A percentile compares a stretch with the other conserved stretches of the same genome.
Evolutionary conservation across 768 basidiomycete genomes (phyloP).

Genomic region (Cyclocybe aegerita): DNA sequence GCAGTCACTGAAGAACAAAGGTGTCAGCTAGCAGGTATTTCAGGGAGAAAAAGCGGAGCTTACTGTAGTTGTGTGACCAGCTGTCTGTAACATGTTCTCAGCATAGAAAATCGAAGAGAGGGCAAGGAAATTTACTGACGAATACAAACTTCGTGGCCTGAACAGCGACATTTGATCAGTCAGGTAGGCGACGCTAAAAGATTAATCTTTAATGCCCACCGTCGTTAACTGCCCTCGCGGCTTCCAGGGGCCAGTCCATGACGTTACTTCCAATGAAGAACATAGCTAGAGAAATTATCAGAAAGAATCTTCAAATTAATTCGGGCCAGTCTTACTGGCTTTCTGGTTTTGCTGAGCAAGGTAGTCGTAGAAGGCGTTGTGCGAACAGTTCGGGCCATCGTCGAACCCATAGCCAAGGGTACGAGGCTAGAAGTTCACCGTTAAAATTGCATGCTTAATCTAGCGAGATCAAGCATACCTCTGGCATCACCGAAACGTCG

Average conservation of each 20-base stretch:
- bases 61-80: conserved; percentile 59
- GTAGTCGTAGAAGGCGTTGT: conserved; percentile 62
- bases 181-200: neutral
- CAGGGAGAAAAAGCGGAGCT: conserved; percentile 8
- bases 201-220: conserved; percentile 26
- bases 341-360: conserved; percentile 52
- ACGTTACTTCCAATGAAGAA: conserved; percentile 63
- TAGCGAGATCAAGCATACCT: conserved; percentile 28
- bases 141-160: conserved; percentile 59
- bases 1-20: conserved; percentile 45
- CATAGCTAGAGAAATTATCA: conserved; percentile 40
- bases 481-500: conserved; percentile 48
- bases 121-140: conserved; percentile 38
- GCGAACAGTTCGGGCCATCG: conserved; percentile 65
- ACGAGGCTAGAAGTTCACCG: conserved; percentile 34
- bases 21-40: neutral
- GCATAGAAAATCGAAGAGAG: neutral
- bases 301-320: neutral
- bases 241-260: conserved; percentile 54
- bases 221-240: conserved; percentile 50
- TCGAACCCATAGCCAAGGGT: conserved; percentile 64
- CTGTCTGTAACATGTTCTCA: conserved; percentile 33
- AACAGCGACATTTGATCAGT: neutral
- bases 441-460: neutral
- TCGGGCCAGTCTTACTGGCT: conserved; percentile 44